Percentiles rank a stretch among this genome's conserved stretches.
Conservation (phyloP, 441 rosid genomes). For the Bocquillonia castaneifolia region DNA sequence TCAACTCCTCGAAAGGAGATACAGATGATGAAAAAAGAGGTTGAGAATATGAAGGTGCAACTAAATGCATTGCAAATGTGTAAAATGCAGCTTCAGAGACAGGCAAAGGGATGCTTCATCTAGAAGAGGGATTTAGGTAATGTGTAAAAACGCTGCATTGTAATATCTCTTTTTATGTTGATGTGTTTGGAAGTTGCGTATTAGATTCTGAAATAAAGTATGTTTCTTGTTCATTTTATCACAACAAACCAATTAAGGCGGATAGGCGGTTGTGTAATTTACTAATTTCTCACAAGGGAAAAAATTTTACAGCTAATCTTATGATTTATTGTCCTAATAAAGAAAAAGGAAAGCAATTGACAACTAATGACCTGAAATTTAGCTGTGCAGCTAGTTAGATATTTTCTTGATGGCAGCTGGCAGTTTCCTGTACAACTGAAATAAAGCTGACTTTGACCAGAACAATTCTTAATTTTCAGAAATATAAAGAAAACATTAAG, state of each 20-base stretch:
- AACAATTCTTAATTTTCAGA: background rate
- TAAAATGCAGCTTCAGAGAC: slow-evolving; percentile 41
- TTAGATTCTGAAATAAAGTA: background rate
- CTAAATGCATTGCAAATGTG: slow-evolving; percentile 46
- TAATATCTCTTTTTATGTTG: background rate
- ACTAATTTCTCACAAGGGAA: background rate
- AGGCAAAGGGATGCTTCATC: slow-evolving; percentile 25
- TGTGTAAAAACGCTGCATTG: too few species aligned
- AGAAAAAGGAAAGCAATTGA: background rate
- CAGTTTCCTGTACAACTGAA: background rate
- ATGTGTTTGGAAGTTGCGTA: background rate
- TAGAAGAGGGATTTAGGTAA: background rate
- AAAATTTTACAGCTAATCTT: background rate
- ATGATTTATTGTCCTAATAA: background rate
- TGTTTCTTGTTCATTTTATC: background rate
- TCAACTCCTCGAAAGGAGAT: slow-evolving; percentile 33
- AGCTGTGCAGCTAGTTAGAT: background rate
- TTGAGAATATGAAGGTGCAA: slow-evolving; percentile 47
- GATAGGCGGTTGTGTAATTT: background rate
- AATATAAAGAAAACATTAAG: background rate
- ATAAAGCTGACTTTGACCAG: background rate
- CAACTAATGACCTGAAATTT: background rate
- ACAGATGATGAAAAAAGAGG: slow-evolving; percentile 45
- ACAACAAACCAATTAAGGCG: background rate
- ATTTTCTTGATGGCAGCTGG: background rate